A percentile compares a stretch with the other conserved stretches of the same genome.
These are phyloP conservation scores for Diutina ranongensis DNA, from an alignment of 1,139 yeast genomes.

Conservation along the genomic window DNA sequence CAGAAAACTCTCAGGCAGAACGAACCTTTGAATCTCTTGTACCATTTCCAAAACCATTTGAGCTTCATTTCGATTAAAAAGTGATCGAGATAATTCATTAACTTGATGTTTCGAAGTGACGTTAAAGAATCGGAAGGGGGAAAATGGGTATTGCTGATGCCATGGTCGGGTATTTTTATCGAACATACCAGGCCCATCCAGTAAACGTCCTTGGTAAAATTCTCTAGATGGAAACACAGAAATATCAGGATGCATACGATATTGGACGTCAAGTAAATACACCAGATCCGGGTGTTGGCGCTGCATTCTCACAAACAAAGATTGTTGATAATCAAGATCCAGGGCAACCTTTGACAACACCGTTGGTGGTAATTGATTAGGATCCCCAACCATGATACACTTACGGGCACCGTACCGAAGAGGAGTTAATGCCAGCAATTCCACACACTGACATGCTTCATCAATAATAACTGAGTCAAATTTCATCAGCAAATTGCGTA, in stretches of 20 bases:
- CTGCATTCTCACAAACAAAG: conserved; percentile 91
- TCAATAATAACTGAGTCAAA: conserved; percentile 94
- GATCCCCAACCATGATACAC: conserved; percentile 98
- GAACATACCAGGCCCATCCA: conserved; percentile 67
- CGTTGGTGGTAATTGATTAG: conserved; percentile 96
- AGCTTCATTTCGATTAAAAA: conserved; percentile 63
- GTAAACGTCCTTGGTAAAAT: conserved; percentile 62
- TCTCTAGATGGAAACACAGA: conserved; percentile 77
- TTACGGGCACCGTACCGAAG: conserved; percentile 82
- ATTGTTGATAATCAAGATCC: conserved; percentile 70
- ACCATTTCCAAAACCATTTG: conserved; percentile 62
- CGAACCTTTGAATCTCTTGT: conserved; percentile 36
- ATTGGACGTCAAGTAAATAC: conserved; percentile 81
- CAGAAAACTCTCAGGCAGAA: conserved; percentile 41
- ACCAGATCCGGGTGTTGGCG: conserved; percentile 48
- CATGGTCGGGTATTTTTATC: conserved; percentile 53
- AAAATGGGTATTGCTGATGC: conserved; percentile 46
- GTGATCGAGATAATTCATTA: conserved; percentile 53
- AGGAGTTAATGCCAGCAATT: conserved; percentile 84
- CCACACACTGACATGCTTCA: conserved; percentile 98
- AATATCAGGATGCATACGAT: conserved; percentile 95
- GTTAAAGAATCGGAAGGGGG: conserved; percentile 76
- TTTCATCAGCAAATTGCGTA: conserved; percentile 60
- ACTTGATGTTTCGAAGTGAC: conserved; percentile 55
- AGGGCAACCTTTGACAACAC: conserved; percentile 85